Conservation (phyloP, 2,329 filamentous ascomycete genomes). For the Curvularia lunata region DNA sequence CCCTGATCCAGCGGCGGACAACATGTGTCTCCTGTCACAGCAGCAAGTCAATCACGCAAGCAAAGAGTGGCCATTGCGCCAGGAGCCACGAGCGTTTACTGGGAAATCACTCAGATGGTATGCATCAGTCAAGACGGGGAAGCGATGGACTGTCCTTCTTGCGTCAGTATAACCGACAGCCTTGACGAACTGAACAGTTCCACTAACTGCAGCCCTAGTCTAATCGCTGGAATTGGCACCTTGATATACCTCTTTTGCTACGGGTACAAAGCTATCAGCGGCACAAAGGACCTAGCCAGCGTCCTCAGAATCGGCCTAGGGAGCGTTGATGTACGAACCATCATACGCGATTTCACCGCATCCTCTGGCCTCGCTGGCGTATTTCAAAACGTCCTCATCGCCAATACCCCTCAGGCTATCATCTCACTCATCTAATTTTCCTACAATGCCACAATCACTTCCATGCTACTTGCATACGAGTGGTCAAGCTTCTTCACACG, state of each 20-base stretch:
- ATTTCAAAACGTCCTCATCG: constrained; percentile 33
- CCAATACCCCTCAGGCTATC: constrained; percentile 56
- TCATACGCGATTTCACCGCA: constrained; percentile 4
- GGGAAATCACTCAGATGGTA: not conserved
- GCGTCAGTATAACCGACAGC: not conserved
- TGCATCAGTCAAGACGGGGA: not conserved
- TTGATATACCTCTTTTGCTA: constrained; percentile 1
- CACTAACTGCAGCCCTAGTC: not conserved
- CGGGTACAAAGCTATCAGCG: not conserved
- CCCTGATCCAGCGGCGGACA: constrained; percentile 16
- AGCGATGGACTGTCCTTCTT: not conserved
- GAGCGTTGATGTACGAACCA: constrained; percentile 18
- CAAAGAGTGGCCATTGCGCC: not conserved
- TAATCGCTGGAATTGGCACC: not conserved
- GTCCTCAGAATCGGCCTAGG: constrained; percentile 16
- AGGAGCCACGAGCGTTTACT: not conserved
- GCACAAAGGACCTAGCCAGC: constrained; percentile 1
- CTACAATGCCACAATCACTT: constrained; percentile 57
- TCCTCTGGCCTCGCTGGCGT: not conserved
- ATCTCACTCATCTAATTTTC: constrained; percentile 56
- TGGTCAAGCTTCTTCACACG: constrained; percentile 51
- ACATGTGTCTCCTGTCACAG: constrained; percentile 23
- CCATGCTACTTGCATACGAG: constrained; percentile 56
- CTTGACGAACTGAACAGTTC: not conserved
- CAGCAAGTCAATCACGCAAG: constrained; percentile 7